These are phyloP conservation scores for Simmondsia chinensis DNA, from an alignment of 148 eudicot species.

Conservation along the genomic window DNA sequence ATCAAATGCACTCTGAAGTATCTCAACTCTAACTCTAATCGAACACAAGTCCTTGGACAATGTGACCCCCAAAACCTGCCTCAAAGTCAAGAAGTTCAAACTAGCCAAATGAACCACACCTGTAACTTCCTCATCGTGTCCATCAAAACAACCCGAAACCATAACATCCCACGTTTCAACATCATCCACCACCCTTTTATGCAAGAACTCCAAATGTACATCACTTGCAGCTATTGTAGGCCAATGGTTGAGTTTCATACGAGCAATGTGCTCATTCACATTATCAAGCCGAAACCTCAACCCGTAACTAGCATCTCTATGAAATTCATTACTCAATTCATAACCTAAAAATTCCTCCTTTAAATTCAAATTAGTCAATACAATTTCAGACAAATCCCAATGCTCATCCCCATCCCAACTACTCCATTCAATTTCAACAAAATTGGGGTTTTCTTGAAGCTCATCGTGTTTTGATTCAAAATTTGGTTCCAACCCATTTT, in stretches of 20 bases:
- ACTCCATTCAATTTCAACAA: constrained; percentile 24
- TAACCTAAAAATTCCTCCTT: constrained; percentile 32
- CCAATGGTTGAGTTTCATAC: constrained; percentile 68
- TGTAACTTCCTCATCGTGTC: constrained; percentile 65
- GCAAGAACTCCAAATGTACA: constrained; percentile 43
- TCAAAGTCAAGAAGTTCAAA: constrained; percentile 56
- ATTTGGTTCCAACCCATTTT: constrained; percentile 10
- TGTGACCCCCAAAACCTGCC: constrained; percentile 44
- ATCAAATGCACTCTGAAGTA: constrained; percentile 52
- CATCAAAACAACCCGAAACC: constrained; percentile 67
- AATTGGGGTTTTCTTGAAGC: constrained; percentile 27
- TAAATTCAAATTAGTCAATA: constrained; percentile 44
- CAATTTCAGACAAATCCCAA: constrained; percentile 72
- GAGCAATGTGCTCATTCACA: constrained; percentile 34
- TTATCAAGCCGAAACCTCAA: constrained; percentile 52
- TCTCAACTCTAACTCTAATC: constrained; percentile 61
- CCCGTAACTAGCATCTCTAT: constrained; percentile 20
- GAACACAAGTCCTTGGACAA: constrained; percentile 30
- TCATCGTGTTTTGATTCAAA: constrained; percentile 9
- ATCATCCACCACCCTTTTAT: constrained; percentile 21
- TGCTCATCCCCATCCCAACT: constrained; percentile 41
- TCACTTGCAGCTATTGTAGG: constrained; percentile 43
- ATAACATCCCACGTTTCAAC: constrained; percentile 34
- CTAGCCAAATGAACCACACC: constrained; percentile 69
- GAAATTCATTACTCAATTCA: constrained; percentile 33